phyloP scores from a whole-genome alignment of 352 stramenopile species.

The Phytophthora pseudosyringae region DNA sequence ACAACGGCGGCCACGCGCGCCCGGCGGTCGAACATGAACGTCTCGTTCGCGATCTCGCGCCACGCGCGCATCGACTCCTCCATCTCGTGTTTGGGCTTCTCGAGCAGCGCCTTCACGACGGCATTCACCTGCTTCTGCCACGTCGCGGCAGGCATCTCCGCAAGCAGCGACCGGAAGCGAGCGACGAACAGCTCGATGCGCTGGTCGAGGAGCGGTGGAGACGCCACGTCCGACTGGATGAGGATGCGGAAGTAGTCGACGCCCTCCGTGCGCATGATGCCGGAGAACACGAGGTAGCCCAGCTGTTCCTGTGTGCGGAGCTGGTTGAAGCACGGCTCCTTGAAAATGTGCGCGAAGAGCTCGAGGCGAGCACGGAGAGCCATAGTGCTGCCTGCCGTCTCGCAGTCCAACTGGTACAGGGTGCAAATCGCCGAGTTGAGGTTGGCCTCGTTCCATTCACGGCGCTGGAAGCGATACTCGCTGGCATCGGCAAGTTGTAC shows the following conservation, averaged over 20 bases:
- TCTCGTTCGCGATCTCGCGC: constrained; percentile 68
- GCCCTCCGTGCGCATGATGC: constrained; percentile 48
- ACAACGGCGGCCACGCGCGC: constrained; percentile 60
- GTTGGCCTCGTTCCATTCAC: constrained; percentile 76
- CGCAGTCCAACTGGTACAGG: constrained; percentile 69
- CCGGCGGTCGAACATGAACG: constrained; percentile 73
- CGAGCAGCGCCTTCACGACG: constrained; percentile 59
- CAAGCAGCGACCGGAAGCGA: constrained; percentile 48
- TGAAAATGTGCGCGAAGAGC: constrained; percentile 89
- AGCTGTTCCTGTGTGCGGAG: constrained; percentile 94
- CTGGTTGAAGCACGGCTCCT: constrained; percentile 92
- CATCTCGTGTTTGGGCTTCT: constrained; percentile 77
- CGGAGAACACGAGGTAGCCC: constrained; percentile 89
- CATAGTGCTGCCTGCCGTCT: constrained; percentile 55
- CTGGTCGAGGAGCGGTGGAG: constrained; percentile 65
- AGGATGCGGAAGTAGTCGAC: constrained; percentile 79
- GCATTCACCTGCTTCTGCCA: constrained; percentile 70
- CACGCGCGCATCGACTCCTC: constrained; percentile 72
- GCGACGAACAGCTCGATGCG: constrained; percentile 78
- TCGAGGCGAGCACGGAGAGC: constrained; percentile 56
- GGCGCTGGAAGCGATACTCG: constrained; percentile 62
- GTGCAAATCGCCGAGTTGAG: constrained; percentile 80
- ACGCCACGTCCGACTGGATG: constrained; percentile 82
- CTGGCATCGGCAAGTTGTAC: constrained; percentile 56
- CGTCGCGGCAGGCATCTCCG: constrained; percentile 35